Base-by-base conservation (phyloP, 768 basidiomycete species). In the Lentinula guzmanii region DNA sequence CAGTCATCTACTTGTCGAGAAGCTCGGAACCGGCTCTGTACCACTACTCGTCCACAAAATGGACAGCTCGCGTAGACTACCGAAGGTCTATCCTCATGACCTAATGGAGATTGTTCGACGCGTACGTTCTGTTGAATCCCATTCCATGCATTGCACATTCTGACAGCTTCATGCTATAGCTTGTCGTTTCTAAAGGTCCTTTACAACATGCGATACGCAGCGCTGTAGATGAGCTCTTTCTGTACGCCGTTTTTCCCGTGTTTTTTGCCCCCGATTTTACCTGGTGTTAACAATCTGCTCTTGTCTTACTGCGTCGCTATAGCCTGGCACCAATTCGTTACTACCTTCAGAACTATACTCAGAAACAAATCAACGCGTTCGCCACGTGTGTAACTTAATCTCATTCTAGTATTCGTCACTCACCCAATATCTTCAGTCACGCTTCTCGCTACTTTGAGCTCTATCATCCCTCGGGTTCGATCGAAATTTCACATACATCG, bases 41-140 rank as follows among this genome's bases (percentile, higher is more conserved):
- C 91, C 92, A n/a, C 80, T 94, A 58, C 82, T 87, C 61, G 92
- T 94, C 13, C 91, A 94, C 78, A 93, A 92, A 74, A 94, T 94
- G 91, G 91, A 93, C 71, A 77, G 87, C 28, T 81, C 84, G 63
- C 81, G 89, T 60, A 80, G 85, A 53, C 80, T 93, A 33, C 92
- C 92, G 62, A 91, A 89, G 78, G 86, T 89, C 57, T 80, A 87
- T 65, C 75, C 86, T 7, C 75, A 79, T 48, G 84, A 86, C 70
- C 82, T 94, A 67, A 79, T 93, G 72, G 72, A 77, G 64, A 85
- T 86, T 67, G 86, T 92, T 62, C 81, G 83, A 84, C 87, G 90
- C 86, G 92, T 93, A 72, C 24, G 62, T 62, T 43, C 53, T 52
- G 52, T 67, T 65, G 65, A 72, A 72, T 75, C 64, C 62, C 61